phyloP scores from a whole-genome alignment of 1,284 basidiomycete species.

The Cutaneotrichosporon sp. region DNA sequence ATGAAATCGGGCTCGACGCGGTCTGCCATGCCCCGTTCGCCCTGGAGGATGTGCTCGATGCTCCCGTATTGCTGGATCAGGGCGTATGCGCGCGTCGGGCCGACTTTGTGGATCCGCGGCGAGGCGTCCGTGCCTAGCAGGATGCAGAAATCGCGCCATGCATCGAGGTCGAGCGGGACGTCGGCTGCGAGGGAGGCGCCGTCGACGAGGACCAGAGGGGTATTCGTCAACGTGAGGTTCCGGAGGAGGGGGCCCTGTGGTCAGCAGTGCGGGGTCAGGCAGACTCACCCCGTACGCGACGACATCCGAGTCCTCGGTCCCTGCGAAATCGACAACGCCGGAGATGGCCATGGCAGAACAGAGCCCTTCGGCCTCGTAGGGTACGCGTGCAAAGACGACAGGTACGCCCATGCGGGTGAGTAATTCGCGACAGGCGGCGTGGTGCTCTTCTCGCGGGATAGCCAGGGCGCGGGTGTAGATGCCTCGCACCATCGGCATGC shows the following conservation, averaged over 20 bases:
- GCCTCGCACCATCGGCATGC: slow-evolving; percentile 14
- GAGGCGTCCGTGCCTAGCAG: slow-evolving; percentile 85
- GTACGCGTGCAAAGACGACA: slow-evolving; percentile 60
- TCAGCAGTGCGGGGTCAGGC: neutral
- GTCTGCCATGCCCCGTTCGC: slow-evolving; percentile 8
- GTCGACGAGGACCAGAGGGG: slow-evolving; percentile 61
- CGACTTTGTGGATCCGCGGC: slow-evolving; percentile 69
- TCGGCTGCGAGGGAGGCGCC: slow-evolving; percentile 59
- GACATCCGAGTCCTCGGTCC: slow-evolving; percentile 70
- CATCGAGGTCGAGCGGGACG: slow-evolving; percentile 54
- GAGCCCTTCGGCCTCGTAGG: slow-evolving; percentile 75
- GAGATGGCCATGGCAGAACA: slow-evolving; percentile 66
- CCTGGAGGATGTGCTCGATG: slow-evolving; percentile 66
- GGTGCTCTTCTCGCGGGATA: slow-evolving; percentile 32
- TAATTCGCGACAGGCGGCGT: slow-evolving; percentile 48
- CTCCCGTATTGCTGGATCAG: slow-evolving; percentile 63
- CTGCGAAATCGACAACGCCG: slow-evolving; percentile 75
- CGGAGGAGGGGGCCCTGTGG: slow-evolving; percentile 67
- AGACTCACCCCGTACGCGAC: slow-evolving; percentile 40
- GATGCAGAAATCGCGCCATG: slow-evolving; percentile 75
- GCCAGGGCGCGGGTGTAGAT: slow-evolving; percentile 33
- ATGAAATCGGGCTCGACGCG: slow-evolving; percentile 30
- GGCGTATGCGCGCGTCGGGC: slow-evolving; percentile 65
- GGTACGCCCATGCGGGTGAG: slow-evolving; percentile 70
- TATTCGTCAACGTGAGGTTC: slow-evolving; percentile 59